Percentiles rank a stretch among this genome's conserved stretches.
These are phyloP conservation scores for Hemisphaericaspora xylofermentans DNA, from an alignment of 1,139 yeast species.

Conservation along the genomic window DNA sequence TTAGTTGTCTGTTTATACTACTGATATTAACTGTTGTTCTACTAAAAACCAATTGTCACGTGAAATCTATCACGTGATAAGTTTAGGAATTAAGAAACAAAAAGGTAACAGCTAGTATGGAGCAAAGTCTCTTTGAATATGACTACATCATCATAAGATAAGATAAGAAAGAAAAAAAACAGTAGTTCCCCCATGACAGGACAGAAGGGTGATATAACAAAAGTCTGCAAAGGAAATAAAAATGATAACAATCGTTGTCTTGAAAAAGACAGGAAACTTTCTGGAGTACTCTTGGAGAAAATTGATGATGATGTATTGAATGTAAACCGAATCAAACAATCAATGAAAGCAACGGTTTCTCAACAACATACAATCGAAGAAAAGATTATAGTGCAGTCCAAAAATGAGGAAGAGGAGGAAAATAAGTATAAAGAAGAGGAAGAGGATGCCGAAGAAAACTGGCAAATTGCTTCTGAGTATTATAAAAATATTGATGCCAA, in stretches of 20 bases:
- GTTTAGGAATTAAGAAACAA: too few species aligned
- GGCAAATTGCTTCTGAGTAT: slow-evolving; percentile 31
- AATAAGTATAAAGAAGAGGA: slow-evolving; percentile 7
- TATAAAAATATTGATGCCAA: slow-evolving; percentile 40
- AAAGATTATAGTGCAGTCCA: slow-evolving; percentile 11
- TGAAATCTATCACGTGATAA: too few species aligned
- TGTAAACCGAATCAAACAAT: slow-evolving; percentile 30
- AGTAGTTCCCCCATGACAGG: too few species aligned
- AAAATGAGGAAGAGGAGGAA: slow-evolving; percentile 12
- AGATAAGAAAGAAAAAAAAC: too few species aligned
- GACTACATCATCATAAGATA: too few species aligned
- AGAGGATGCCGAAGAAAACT: slow-evolving; percentile 14
- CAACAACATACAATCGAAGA: slow-evolving; percentile 9
- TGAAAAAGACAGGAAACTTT: background rate
- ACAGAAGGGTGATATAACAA: background rate
- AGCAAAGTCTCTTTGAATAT: too few species aligned
- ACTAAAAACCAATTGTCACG: too few species aligned
- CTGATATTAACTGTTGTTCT: too few species aligned
- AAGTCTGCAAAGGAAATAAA: background rate
- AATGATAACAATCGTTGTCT: background rate
- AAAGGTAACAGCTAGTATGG: too few species aligned
- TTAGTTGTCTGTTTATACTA: too few species aligned
- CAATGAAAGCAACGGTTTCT: slow-evolving; percentile 2
- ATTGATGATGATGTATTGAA: slow-evolving; percentile 37
- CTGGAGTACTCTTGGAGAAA: slow-evolving; percentile 28